Base-by-base conservation (phyloP, 805 yeast genomes). In the Pichia manshurica region DNA sequence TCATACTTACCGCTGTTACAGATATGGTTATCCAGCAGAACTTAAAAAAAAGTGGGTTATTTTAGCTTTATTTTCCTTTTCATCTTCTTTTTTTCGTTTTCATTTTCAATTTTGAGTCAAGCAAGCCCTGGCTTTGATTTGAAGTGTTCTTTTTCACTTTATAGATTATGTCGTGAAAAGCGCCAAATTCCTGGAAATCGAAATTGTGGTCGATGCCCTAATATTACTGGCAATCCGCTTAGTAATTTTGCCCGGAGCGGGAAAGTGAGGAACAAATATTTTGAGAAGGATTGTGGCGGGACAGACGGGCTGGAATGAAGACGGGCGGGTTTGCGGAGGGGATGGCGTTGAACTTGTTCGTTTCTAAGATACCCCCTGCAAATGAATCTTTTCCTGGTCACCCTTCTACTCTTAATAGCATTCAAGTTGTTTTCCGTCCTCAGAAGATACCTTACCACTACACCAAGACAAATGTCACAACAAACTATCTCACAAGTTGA, bases 1-100 rank as follows among this genome's bases (percentile, higher is more conserved):
- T 90, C 60, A 96, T 93, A 16, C 72, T 93, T 48, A 78, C 86
- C 4, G 96, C 98, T 0, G 96, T 89, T 8, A 88, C 97, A 1
- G 98, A 93, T 67, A 74, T 88, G 78, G 78, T 93, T 41, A 78
- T 91, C 28, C 91, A 86, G 61, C 85, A 85, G 58, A 90, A 86
- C 61, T 66, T 91, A 63, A 79, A 82, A 64, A 78, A 76, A 59
- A 82, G 88, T 60, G 96, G 96, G 4, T 69, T 88, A 41, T 73
- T 85, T 55, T 85, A 56, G 34, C 12, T 17, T 21, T 10, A 25
- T 25, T 10, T 8, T n/a, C n/a, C 7, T 7, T 25, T 25, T 25
- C 29, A 25, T 8, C 29, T 10, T 25, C 29, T 10, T 8, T 25
- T 8, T 10, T 25, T 10, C 29, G 29, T 7, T 25, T 25, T 25